Conservation (phyloP, 83 land plant species). For the Picea abies region DNA sequence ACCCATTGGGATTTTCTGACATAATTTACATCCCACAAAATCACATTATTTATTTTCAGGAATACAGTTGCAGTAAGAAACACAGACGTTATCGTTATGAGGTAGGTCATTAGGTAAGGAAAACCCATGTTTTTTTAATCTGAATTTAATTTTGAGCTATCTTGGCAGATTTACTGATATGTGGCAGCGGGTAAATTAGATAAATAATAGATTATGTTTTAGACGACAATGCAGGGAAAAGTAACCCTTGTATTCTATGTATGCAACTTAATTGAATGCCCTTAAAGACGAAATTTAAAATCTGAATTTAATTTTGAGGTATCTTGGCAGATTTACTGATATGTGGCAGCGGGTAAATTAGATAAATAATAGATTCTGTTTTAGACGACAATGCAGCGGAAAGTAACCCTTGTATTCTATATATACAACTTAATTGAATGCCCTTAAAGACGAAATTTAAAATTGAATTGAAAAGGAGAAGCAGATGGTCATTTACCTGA, state of each 20-base stretch:
- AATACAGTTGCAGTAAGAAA: neutral
- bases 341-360: too few relatives aligned
- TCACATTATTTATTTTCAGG: neutral
- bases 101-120: neutral
- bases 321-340: too few relatives aligned
- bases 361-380: too few relatives aligned
- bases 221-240: too few relatives aligned
- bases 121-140: neutral
- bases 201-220: too few relatives aligned
- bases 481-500: constrained; percentile 47
- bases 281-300: neutral
- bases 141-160: too few relatives aligned
- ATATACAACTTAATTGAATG: neutral
- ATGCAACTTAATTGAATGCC: neutral
- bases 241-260: neutral
- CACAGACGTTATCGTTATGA: neutral
- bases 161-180: too few relatives aligned
- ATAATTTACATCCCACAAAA: neutral
- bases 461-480: neutral
- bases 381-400: too few relatives aligned
- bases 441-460: neutral
- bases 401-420: neutral
- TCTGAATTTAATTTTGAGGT: too few relatives aligned
- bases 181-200: too few relatives aligned
- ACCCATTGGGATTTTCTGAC: too few relatives aligned